Evolutionary conservation across 176 grass and related monocot species (phyloP).

Genomic region (Oropetium thomaeum): DNA sequence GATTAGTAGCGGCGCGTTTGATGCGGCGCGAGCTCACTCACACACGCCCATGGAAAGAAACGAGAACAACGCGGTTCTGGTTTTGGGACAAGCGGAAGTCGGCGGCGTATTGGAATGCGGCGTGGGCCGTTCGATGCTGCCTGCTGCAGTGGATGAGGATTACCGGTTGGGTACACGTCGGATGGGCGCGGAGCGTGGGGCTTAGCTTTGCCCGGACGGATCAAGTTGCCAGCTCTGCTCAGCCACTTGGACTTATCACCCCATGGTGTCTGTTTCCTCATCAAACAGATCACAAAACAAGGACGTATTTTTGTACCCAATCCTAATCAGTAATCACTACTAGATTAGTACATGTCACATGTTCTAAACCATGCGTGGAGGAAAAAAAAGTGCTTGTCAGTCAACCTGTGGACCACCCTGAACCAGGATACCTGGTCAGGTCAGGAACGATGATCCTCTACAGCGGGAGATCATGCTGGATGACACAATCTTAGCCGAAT

Average conservation of each 20-base stretch:
- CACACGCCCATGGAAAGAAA: background rate
- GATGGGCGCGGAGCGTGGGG: background rate
- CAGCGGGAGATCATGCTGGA: background rate
- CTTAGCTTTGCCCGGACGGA: background rate
- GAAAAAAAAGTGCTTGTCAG: background rate
- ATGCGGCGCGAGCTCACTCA: background rate
- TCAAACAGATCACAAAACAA: background rate
- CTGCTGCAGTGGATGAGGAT: background rate
- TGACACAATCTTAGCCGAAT: background rate
- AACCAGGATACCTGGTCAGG: background rate
- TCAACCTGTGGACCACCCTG: slow-evolving; percentile 2
- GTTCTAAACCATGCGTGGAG: no score
- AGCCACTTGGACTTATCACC: background rate
- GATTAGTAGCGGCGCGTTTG: no score
- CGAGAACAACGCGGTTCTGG: background rate
- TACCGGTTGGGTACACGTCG: background rate
- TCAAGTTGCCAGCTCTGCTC: slow-evolving; percentile 3
- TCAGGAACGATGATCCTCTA: slow-evolving; percentile 4
- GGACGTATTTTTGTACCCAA: no score
- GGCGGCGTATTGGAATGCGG: background rate
- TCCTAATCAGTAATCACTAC: no score
- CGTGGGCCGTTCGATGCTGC: background rate
- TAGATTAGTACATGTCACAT: no score
- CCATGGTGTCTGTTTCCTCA: background rate
- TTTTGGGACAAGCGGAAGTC: background rate